Evolutionary conservation across 2,329 filamentous ascomycete genomes (phyloP), one percentile per base, ranked within the genome.

Genomic region (Claviceps africana): DNA sequence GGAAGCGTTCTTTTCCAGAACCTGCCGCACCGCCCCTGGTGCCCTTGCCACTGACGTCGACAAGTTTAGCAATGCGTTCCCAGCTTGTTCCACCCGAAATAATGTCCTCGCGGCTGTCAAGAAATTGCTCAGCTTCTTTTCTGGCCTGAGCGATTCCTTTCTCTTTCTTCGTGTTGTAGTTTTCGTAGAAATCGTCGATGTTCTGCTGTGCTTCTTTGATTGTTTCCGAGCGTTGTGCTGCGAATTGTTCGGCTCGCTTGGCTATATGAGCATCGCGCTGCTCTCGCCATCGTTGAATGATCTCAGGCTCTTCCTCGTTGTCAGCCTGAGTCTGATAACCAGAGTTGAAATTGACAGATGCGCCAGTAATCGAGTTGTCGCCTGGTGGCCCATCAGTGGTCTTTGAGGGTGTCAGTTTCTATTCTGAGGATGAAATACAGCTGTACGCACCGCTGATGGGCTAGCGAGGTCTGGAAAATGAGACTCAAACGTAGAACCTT

Each of bases 151-250:
- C 77, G 59, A 96, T 85, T 54, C 80, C 81, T 78, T 97, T 97
- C 68, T 98, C 93, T 68, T 93, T 91, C 74, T 96, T 95, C 69
- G 85, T 83, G 75, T 97, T 97, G 76, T 98, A 98, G 71, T 95
- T 96, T 65, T 96, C 90, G 76, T 98, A 98, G 72, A 97, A 98
- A 67, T 96, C 93, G 67, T 98, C 93, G 58, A 98, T 95, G 68
- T 94, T 93, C 66, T 90, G 80, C 65, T 89, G 88, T 11, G 93
- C 93, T 60, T 93, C 88, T 67, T 88, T 82, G 65, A 96, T 73
- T 1, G 89, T 96, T 67, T 91, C 83, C 56, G 81, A 79, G 67
- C 93, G 93, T 72, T 90, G 88, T 58, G 81, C 76, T 43, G 82
- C 81, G 51, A 91, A 91, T 59, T 91, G 81, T 68, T 95, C 83